These are phyloP conservation scores for Nannochloropsis oceanica DNA, from an alignment of 108 stramenopile genomes.

Conservation along the genomic window DNA sequence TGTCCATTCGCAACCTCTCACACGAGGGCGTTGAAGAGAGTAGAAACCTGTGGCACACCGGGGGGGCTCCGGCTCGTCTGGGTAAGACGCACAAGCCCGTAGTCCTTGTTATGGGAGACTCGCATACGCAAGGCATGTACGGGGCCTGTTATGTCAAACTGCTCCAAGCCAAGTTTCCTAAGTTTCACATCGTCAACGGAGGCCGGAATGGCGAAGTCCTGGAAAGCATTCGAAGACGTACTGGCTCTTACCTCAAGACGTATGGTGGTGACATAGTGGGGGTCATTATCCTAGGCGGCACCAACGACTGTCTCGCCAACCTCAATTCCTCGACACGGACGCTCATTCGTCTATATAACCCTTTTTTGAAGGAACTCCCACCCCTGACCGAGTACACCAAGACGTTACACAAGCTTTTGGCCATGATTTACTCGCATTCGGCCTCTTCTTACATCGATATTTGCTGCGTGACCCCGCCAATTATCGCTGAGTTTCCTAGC, in stretches of 20 bases:
- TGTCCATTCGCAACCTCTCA: not conserved
- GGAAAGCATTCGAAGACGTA: not conserved
- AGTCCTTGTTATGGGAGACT: not conserved
- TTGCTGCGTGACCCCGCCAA: not conserved
- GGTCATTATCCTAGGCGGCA: not conserved
- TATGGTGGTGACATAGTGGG: not conserved
- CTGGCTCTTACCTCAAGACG: not conserved
- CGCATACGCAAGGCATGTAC: not conserved
- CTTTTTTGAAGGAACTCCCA: not conserved
- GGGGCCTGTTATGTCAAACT: not conserved
- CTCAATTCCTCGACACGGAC: not conserved
- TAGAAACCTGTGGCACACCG: not conserved
- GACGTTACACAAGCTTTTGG: not conserved
- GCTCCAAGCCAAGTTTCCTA: not conserved
- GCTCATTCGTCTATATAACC: not conserved
- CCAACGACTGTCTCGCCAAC: not conserved
- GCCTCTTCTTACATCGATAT: not conserved
- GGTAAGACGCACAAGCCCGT: not conserved
- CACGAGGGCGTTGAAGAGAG: not conserved
- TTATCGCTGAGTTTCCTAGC: not conserved
- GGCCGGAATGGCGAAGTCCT: not conserved
- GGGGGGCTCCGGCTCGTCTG: not conserved
- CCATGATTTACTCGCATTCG: not conserved
- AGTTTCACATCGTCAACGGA: not conserved
- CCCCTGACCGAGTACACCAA: not conserved